Evolutionary conservation across 2,329 filamentous ascomycete species (phyloP), one percentile per base, ranked within the genome.

Genomic region (Fusarium sp.): DNA sequence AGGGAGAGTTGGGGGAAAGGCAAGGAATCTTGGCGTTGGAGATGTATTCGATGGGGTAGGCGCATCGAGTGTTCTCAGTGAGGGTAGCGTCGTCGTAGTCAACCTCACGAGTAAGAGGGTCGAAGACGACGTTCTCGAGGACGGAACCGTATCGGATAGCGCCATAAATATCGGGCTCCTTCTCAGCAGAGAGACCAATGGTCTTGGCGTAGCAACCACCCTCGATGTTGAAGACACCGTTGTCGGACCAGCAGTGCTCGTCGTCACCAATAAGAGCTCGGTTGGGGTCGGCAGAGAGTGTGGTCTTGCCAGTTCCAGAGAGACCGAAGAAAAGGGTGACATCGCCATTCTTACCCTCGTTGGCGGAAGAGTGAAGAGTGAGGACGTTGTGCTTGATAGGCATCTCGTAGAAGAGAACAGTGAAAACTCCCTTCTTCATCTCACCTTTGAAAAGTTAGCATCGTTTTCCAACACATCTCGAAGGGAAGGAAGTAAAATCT

Each of bases 351-450:
- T 92, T 88, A 77, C 96, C 96, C 89, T 99, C 93, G 84, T 99
- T 99, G 79, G 96, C 96, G 11, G 96, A 99, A 18, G 96, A 99
- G 88, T 99, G 96, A 58, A 99, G 91, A 42, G 96, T 99, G 74
- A 99, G 86, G 76, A 99, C 95, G 82, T 98, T 97, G 89, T 99
- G 96, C 90, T 98, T 98, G 80, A 99, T 93, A 67, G 96, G 96
- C 94, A 98, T 99, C 87, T 99, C 96, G 87, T 98, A 99, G 89
- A 97, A 99, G 80, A 99, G 90, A 52, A 99, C 94, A 49, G 96
- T 99, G 88, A 99, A 99, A 82, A 99, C 89, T 76, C 96, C 94
- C 87, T 97, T 97, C 87, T 97, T 97, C 79, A 81, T 80, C n/a
- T 55, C 51, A 16, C 41, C 41, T 43, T 43, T 43, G n/a, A 43